Conservation (phyloP, 2,329 filamentous ascomycete genomes). For the Microcyclospora tardicrescens region DNA sequence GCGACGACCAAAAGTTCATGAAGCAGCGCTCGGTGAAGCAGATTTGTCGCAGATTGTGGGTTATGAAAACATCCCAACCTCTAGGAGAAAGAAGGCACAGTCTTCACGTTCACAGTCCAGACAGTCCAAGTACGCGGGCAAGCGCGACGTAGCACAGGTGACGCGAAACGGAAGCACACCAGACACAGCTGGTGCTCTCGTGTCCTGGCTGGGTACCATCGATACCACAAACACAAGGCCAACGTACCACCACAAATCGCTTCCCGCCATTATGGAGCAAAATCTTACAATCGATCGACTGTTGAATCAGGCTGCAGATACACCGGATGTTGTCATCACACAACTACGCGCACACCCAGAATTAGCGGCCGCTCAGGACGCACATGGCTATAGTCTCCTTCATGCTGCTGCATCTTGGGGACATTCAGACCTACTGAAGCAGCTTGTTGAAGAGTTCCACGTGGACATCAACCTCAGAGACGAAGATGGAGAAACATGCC, state of each 20-base stretch:
- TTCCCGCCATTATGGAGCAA: constrained; percentile 14
- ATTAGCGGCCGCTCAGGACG: constrained; percentile 71
- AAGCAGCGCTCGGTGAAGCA: neutral
- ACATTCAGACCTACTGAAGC: constrained; percentile 65
- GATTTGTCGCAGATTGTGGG: no score
- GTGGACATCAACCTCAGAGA: constrained; percentile 73
- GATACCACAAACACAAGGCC: no score
- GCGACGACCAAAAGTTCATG: no score
- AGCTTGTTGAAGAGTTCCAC: constrained; percentile 60
- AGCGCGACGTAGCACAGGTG: no score
- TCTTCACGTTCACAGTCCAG: no score
- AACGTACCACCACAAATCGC: no score
- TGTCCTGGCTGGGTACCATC: no score
- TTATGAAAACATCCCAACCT: no score
- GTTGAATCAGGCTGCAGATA: constrained; percentile 59
- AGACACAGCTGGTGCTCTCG: no score
- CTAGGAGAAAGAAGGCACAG: no score
- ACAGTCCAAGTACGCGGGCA: no score
- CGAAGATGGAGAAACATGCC: constrained; percentile 84
- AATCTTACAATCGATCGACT: constrained; percentile 31
- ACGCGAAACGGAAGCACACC: no score
- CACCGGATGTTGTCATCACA: constrained; percentile 57
- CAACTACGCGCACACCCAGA: constrained; percentile 61
- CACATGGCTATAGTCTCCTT: constrained; percentile 84
- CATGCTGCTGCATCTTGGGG: constrained; percentile 91